Evolutionary conservation across 2,329 filamentous ascomycete genomes (phyloP), one percentile per base, ranked within the genome.

Genomic region (Pseudogymnoascus sp.): DNA sequence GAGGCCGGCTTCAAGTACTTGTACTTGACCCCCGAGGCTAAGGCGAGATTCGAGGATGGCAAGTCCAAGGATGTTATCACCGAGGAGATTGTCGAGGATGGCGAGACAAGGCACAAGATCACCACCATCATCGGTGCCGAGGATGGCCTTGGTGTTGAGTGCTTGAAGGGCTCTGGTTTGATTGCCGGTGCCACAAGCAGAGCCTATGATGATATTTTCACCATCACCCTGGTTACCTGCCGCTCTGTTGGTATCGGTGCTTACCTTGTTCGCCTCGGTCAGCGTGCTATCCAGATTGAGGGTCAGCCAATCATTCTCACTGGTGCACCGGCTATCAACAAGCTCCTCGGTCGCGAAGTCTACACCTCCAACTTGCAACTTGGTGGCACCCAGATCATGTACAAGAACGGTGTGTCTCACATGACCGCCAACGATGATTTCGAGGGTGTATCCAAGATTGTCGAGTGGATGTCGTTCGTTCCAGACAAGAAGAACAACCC

Each of bases 301-400:
- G 94, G 94, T 64, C 94, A 99, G 79, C 94, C 94, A 39, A 99
- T 99, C 75, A 99, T 99, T 72, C 85, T 99, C 66, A 99, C 94
- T 71, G 94, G 94, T 84, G 94, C 94, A 59, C 91, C 91, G 67
- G 94, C 94, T 64, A 89, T 99, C 75, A 99, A 99, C 86, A 99
- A 97, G 80, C 83, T 99, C 71, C 86, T 99, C 65, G 94, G 94
- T 72, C 92, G 95, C 69, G 94, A 99, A 78, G 93, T 99, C 31
- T 99, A 99, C 81, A 97, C 94, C 23, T 97, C 94, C 65, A 99
- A 99, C 83, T 79, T 99, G 73, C 94, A 99, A 81, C 91, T 99
- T 68, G 94, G 94, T 86, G 94, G 94, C 70, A 99, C 94, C n/a
- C 94, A 99, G 78, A 99, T 99, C 83, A 99, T 99, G 94, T 97